These are phyloP conservation scores for Gelatoporia subvermispora DNA, from an alignment of 768 basidiomycete genomes.

Conservation along the genomic window DNA sequence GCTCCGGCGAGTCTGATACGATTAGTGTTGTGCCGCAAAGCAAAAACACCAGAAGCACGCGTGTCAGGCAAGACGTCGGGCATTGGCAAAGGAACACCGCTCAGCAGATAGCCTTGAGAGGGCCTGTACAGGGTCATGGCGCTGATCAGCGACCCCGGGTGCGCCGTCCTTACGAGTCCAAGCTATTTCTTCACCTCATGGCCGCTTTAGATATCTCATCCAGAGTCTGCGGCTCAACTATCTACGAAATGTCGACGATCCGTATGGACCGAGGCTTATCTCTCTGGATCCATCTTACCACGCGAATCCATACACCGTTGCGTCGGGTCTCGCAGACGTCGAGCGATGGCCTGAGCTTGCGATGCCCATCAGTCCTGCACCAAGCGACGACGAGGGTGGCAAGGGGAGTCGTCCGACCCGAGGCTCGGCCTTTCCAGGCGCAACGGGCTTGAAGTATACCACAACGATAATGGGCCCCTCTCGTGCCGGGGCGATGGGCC, in stretches of 20 bases:
- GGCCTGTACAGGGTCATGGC: too few species aligned
- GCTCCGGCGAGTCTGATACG: too few species aligned
- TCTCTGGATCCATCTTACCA: conserved; percentile 73
- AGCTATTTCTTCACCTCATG: neutral
- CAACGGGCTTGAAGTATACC: conserved; percentile 68
- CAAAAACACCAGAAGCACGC: too few species aligned
- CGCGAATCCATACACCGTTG: conserved; percentile 78
- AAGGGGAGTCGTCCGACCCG: conserved; percentile 26
- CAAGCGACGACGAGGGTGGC: conserved; percentile 65
- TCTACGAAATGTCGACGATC: conserved; percentile 84
- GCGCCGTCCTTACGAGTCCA: too few species aligned
- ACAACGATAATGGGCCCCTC: conserved; percentile 81
- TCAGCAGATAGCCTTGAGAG: too few species aligned
- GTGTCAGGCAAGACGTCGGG: too few species aligned
- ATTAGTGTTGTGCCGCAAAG: too few species aligned
- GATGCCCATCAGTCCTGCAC: conserved; percentile 62
- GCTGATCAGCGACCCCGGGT: conserved; percentile 63
- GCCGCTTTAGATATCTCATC: conserved; percentile 55
- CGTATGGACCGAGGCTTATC: conserved; percentile 77
- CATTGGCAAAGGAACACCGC: too few species aligned
- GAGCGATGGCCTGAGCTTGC: conserved; percentile 84
- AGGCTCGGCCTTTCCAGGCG: conserved; percentile 35
- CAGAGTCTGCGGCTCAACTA: conserved; percentile 84
- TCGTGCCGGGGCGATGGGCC: conserved; percentile 65
- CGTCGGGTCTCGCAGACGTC: conserved; percentile 72